Percentiles rank a stretch among this genome's conserved stretches.
Conservation (phyloP, 495 filamentous ascomycete genomes). For the Annulohypoxylon stygium region DNA sequence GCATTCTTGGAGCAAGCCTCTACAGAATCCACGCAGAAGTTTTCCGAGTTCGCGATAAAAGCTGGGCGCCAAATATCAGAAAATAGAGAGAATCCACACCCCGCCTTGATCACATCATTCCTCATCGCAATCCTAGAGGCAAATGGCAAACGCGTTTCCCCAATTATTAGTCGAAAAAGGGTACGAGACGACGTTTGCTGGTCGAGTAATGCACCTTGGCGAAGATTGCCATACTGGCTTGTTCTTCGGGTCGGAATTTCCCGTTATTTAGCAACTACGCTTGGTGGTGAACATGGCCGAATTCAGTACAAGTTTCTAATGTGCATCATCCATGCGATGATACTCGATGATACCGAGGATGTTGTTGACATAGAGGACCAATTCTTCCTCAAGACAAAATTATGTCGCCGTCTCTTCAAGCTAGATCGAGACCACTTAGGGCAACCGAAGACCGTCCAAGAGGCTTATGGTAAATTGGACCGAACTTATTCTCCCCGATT, state of each 20-base stretch:
- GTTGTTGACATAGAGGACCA: slow-evolving; percentile 26
- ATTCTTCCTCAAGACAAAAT: slow-evolving; percentile 63
- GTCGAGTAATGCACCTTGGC: slow-evolving; percentile 66
- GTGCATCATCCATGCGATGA: slow-evolving; percentile 55
- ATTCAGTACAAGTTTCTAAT: slow-evolving; percentile 71
- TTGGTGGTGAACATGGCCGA: slow-evolving; percentile 61
- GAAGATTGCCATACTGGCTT: slow-evolving; percentile 69
- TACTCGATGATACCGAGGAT: slow-evolving; percentile 57
- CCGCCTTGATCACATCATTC: slow-evolving; percentile 65
- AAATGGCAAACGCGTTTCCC: slow-evolving; percentile 55
- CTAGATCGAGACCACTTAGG: slow-evolving; percentile 58
- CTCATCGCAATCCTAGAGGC: slow-evolving; percentile 68
- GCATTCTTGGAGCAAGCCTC: slow-evolving; percentile 69
- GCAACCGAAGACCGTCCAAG: slow-evolving; percentile 17
- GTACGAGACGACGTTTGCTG: slow-evolving; percentile 70
- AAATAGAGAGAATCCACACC: slow-evolving; percentile 65
- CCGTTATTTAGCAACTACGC: slow-evolving; percentile 57
- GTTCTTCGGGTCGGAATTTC: slow-evolving; percentile 68
- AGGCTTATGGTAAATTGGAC: slow-evolving; percentile 20
- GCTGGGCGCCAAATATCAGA: slow-evolving; percentile 62
- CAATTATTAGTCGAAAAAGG: slow-evolving; percentile 62
- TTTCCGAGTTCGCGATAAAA: slow-evolving; percentile 64
- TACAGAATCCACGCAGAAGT: slow-evolving; percentile 64
- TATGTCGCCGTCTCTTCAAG: slow-evolving; percentile 74
- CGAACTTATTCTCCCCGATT: slow-evolving; percentile 25